Evolutionary conservation across 176 grass and related monocot genomes (phyloP), one percentile per base, ranked within the genome.

Genomic region (Musa schizocarpa): DNA sequence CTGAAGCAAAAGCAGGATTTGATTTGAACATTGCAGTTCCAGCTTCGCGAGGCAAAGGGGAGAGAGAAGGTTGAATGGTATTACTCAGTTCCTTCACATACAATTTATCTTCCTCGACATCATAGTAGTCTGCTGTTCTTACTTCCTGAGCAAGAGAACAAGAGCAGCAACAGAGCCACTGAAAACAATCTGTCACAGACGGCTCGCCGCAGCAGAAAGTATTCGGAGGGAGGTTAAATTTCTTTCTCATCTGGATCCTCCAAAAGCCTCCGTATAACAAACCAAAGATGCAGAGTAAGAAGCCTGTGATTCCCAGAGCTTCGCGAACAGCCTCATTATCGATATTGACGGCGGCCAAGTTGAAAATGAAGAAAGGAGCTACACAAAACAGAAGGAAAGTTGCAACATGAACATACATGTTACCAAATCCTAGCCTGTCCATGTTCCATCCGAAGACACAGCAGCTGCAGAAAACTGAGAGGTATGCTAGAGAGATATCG

Each of bases 391-490:
- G 56, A 13, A 76, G 74, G 56, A 76, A 76, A 4, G 74, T 76
- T 34, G 29, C 17, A 3, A 76, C 9, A 14, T 76, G 74, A 21
- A 76, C 74, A 19, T 76, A 76, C 74, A 76, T 76, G 17, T 76
- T 76, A 19, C 74, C 74, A 54, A 76, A 76, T 13, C 74, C 29
- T 48, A 76, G 34, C 27, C 74, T 76, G 2, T 63, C 56, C 74
- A 76, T 76, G 74, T 76, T 76, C 74, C 74, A 76, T 21, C 74
- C 74, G 17, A 76, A 76, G 14, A 76, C 56, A 20, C 74, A 76
- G 26, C 54, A 76, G 74, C 55, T 76, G 74, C 74, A 76, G 74
- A 76, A 76, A n/a, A 76, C 54, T 13, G 74, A 76, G 74, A 76
- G 74, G 74, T 76, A 76, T 0, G 74, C 56, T 50, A 76, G 55